Evolutionary conservation across 345 rosid species (phyloP), one percentile per base, ranked within the genome.

Genomic region (Eutrema yunnanense): DNA sequence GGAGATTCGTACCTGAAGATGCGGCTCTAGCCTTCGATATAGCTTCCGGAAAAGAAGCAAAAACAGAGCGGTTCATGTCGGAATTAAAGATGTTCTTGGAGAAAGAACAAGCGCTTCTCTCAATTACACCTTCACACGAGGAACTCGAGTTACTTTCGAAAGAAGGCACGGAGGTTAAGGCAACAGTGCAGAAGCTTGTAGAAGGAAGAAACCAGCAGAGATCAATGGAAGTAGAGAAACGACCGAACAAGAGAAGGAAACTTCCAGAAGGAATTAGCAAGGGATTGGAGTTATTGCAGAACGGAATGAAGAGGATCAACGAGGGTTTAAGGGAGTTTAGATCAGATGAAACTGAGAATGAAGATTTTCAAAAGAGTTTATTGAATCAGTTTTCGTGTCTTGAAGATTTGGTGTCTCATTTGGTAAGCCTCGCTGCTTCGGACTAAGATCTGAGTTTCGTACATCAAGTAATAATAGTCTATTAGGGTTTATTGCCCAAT

Each of bases 21-120:
- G 97, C 97, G 4, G 88, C 97, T 53, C 90, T 95, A 71, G 84
- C 96, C 6, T 92, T 85, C 19, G 98, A 91, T 51, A 16, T 82
- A 46, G 63, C 13, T 13, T 71, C 80, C 4, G 96, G 95, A 44
- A 86, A 77, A 71, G 88, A 86, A 76, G 82, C 86, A 4, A 86
- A 59, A 19, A 88, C 78, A 65, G 92, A 85, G 50, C 82, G 84
- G 59, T 91, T 94, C 72, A 87, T 94, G 98, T 82, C 82, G 0
- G 92, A 86, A 58, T 62, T 94, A 50, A 94, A 89, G 85, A 84
- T 81, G 50, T 89, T 88, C 75, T 87, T 94, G 6, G 98, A 91
- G 74, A 94, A 91, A 86, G 95, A 88, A 80, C 50, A 19, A 59
- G 85, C 93, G 47, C 79, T 94, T 68, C 75, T 65, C 57, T 65